Conservation (phyloP, 176 grass and related monocot genomes). For the Oryza coarctata region DNA sequence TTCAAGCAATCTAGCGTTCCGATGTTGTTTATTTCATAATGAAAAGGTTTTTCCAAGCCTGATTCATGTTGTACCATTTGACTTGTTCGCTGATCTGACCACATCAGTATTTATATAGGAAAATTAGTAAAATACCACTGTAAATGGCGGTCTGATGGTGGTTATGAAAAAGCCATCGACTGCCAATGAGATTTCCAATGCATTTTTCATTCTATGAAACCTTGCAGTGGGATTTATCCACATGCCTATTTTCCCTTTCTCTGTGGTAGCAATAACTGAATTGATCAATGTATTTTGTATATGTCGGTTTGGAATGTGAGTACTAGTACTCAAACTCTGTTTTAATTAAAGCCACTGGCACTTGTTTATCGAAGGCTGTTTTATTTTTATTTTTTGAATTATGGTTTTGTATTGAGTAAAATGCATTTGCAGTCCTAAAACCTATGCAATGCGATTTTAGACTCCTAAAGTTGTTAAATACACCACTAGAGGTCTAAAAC, state of each 20-base stretch:
- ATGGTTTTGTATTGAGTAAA: background rate
- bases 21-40: background rate
- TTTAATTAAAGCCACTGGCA: background rate
- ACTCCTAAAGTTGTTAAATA: too few species aligned
- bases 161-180: background rate
- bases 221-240: background rate
- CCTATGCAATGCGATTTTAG: background rate
- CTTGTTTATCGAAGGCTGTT: background rate
- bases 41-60: background rate
- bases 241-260: background rate
- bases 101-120: constrained; percentile 7
- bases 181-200: background rate
- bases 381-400: background rate
- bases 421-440: background rate
- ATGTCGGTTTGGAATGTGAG: background rate
- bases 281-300: background rate
- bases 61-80: constrained; percentile 6
- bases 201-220: background rate
- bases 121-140: background rate
- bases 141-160: constrained; percentile 10
- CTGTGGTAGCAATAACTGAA: background rate
- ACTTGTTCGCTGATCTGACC: constrained; percentile 28
- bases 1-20: background rate
- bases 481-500: too few species aligned
- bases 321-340: background rate